These are phyloP conservation scores for Telopea speciosissima DNA, from an alignment of 177 flowering plant species.

Conservation along the genomic window DNA sequence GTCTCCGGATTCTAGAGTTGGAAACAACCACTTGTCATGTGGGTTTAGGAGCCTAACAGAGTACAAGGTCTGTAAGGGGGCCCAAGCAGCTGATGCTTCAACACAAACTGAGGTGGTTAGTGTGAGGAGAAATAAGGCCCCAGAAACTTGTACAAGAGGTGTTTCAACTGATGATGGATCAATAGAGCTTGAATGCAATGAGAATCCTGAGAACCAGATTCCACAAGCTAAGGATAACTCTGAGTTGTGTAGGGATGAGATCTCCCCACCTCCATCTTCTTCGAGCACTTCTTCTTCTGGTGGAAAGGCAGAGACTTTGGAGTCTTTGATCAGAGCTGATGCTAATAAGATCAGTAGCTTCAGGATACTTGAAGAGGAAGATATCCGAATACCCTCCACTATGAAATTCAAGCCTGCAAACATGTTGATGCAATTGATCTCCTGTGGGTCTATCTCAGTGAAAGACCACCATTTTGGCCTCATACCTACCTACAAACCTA, in stretches of 20 bases:
- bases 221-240: conserved; percentile 32
- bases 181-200: conserved; percentile 31
- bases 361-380: conserved; percentile 71
- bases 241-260: conserved; percentile 30
- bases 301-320: conserved; percentile 80
- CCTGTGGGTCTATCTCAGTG: conserved; percentile 91
- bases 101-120: conserved; percentile 77
- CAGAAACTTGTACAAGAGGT: conserved; percentile 70
- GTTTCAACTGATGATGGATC: conserved; percentile 81
- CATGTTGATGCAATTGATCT: conserved; percentile 79
- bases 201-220: conserved; percentile 18
- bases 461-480: conserved; percentile 84
- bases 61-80: conserved; percentile 53
- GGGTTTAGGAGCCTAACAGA: conserved; percentile 56
- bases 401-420: conserved; percentile 65
- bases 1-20: conserved; percentile 51
- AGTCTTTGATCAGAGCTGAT: conserved; percentile 84
- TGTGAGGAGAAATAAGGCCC: conserved; percentile 20
- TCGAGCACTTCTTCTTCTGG: conserved; percentile 68
- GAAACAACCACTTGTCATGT: conserved; percentile 40
- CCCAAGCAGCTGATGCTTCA: conserved; percentile 70
- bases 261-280: conserved; percentile 60
- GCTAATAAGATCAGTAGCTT: conserved; percentile 62
- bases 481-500: conserved; percentile 67
- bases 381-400: conserved; percentile 31